A percentile compares a stretch with the other conserved stretches of the same genome.
Evolutionary conservation across 345 rosid species (phyloP).

Genomic region (Eutrema heterophyllum): DNA sequence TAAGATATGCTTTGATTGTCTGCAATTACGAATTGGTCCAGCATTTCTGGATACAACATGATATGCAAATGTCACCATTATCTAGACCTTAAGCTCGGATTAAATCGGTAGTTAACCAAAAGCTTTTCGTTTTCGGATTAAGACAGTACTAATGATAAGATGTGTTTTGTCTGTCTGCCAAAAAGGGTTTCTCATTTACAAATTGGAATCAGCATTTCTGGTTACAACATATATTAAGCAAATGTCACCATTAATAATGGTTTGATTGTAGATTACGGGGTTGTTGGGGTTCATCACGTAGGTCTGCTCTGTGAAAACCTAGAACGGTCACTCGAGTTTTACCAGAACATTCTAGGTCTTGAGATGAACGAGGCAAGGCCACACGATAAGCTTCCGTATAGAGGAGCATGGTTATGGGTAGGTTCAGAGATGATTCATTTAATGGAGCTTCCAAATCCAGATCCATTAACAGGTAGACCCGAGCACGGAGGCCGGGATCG

Average conservation of each 20-base stretch:
- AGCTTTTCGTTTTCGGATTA: no score
- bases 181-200: no score
- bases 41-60: not conserved
- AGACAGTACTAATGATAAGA: no score
- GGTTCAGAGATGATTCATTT: slow-evolving; percentile 97
- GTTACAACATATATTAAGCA: not conserved
- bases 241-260: not conserved
- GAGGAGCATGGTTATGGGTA: slow-evolving; percentile 97
- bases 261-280: slow-evolving; percentile 65
- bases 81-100: not conserved
- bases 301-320: slow-evolving; percentile 81
- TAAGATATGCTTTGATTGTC: not conserved
- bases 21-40: not conserved
- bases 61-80: not conserved
- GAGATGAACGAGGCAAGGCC: slow-evolving; percentile 95
- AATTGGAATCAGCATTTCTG: not conserved
- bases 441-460: slow-evolving; percentile 99
- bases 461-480: slow-evolving; percentile 86
- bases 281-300: slow-evolving; percentile 80
- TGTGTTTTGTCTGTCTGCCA: no score
- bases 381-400: slow-evolving; percentile 81
- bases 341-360: slow-evolving; percentile 76
- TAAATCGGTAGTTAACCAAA: no score
- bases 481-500: slow-evolving; percentile 94
- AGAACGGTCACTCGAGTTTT: slow-evolving; percentile 81